Evolutionary conservation across 257 asterid species (phyloP), one percentile per base, ranked within the genome.

Genomic region (Solanum chilense): DNA sequence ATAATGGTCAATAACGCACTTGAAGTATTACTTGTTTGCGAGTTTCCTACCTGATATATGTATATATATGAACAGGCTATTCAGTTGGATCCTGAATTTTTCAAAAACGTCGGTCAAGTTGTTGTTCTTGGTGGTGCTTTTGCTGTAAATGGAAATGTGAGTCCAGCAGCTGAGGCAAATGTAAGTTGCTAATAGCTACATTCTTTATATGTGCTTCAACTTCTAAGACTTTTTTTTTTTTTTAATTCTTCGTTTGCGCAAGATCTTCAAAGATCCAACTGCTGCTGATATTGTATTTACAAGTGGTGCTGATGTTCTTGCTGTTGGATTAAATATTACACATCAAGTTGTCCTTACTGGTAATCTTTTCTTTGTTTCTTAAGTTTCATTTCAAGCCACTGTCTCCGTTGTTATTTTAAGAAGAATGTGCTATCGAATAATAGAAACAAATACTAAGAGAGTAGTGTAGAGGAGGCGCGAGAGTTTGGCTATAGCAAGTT

Each of bases 161-260:
- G 94, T 94, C 98, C 99, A 16, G 98, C 99, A 88, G 96, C 99
- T n/a, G 99, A 97, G 91, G 99, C 98, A 49, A 97, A 95, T 92
- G 98, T 97, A 84, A 89, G 94, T 90, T 86, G 20, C 89, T 87
- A 37, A 85, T 71, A 33, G 27, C 23, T 82, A 15, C 71, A 33
- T 27, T 18, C 83, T 27, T 27, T 76, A 21, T 47, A 33, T 81
- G 58, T 89, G 37, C 27, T 42, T 76, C 58, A 76, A n/a, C 60
- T 76, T 76, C 35, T 75, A 56, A 23, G 49, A 47, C n/a, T 52
- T 35, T 31, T 7, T 71, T 66, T 71, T 14, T 58, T 71, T 77
- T 71, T 73, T 85, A 85, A 15, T 44, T 77, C 39, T 25, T 56
- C n/a, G 5, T 56, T 11, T 56, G n/a, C n/a, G n/a, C 64, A 56